phyloP scores from a whole-genome alignment of 2,329 filamentous ascomycete genomes.

The Dryadomyces quercus-mongolicae region DNA sequence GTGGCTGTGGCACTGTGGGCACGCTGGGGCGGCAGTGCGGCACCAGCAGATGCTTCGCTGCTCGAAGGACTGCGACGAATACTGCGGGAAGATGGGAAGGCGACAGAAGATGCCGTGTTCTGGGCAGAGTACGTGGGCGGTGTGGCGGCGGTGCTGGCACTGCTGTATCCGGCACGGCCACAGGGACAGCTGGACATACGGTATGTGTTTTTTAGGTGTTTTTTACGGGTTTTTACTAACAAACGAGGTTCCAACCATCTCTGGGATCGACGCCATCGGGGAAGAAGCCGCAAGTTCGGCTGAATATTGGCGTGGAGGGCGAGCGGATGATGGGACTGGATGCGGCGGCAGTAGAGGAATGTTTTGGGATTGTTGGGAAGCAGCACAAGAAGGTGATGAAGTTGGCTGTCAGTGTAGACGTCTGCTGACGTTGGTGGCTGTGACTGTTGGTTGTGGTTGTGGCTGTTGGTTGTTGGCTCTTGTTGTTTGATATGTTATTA shows the following conservation, averaged over 20 bases:
- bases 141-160: constrained; percentile 30
- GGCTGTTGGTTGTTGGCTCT: too few species aligned
- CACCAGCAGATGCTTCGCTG: constrained; percentile 32
- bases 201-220: not conserved
- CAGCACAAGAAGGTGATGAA: constrained; percentile 11
- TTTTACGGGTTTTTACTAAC: not conserved
- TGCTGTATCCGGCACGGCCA: constrained; percentile 29
- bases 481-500: too few species aligned
- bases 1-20: constrained; percentile 61
- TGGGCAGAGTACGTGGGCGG: constrained; percentile 43
- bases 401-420: constrained; percentile 3
- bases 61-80: constrained; percentile 29
- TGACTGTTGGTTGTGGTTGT: too few species aligned
- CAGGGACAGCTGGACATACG: constrained; percentile 8
- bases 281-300: constrained; percentile 20
- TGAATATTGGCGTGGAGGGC: constrained; percentile 1
- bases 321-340: constrained; percentile 5
- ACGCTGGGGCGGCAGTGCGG: constrained; percentile 56
- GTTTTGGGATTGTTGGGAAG: constrained; percentile 8
- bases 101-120: constrained; percentile 20
- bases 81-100: constrained; percentile 12
- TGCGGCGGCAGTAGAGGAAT: constrained; percentile 4
- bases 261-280: constrained; percentile 10
- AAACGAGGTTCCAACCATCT: constrained; percentile 1
- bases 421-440: not conserved